These are phyloP conservation scores for Solanum rostratum DNA, from an alignment of 257 asterid genomes.

Conservation along the genomic window DNA sequence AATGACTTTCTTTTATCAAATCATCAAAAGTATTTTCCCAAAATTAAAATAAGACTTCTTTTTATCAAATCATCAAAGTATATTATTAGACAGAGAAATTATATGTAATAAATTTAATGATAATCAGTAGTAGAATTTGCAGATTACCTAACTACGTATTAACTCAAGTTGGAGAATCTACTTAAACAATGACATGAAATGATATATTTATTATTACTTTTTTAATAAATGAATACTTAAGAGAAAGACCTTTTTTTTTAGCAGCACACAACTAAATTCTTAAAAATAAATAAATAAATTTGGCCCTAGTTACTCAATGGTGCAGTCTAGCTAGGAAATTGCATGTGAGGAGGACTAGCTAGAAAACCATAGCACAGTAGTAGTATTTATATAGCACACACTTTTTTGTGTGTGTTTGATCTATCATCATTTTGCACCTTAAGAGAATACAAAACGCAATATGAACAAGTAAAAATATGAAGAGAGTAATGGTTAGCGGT, in stretches of 20 bases:
- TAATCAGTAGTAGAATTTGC: too few species aligned
- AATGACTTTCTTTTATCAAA: too few species aligned
- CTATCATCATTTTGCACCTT: too few species aligned
- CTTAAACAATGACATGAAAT: neutral
- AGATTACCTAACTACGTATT: too few species aligned
- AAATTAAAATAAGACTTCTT: neutral
- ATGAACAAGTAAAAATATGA: too few species aligned
- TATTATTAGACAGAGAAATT: too few species aligned
- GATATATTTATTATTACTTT: neutral
- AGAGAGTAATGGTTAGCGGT: too few species aligned
- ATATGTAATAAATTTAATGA: too few species aligned
- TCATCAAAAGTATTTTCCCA: neutral
- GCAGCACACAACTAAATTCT: neutral
- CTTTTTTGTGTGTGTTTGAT: too few species aligned
- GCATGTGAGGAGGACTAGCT: neutral
- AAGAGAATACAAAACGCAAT: neutral
- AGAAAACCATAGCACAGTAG: neutral
- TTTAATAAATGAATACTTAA: neutral
- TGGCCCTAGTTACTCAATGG: neutral
- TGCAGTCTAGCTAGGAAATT: conserved; percentile 12
- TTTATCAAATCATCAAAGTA: too few species aligned
- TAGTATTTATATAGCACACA: neutral
- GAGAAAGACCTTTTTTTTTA: neutral
- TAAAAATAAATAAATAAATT: neutral
- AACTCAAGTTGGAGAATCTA: neutral